Conservation (phyloP, 1,284 basidiomycete genomes). For the Naganishia albida region DNA sequence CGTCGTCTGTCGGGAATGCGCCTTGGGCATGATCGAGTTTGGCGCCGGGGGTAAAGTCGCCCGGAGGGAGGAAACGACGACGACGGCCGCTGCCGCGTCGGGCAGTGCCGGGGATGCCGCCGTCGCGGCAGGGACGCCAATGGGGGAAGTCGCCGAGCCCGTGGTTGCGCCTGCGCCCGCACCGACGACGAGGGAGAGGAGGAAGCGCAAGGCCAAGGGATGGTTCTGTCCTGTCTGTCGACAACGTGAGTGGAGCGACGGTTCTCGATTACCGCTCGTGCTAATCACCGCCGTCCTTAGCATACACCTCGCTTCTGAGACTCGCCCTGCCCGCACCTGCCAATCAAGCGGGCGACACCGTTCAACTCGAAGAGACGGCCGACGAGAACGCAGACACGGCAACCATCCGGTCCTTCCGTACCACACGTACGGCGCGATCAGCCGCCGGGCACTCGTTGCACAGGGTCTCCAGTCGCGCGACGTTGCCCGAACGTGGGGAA, state of each 20-base stretch:
- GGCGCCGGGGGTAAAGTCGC: conserved; percentile 81
- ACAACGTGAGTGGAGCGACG: conserved; percentile 64
- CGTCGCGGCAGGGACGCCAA: conserved; percentile 11
- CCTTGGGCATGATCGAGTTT: conserved; percentile 90
- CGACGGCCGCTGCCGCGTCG: conserved; percentile 32
- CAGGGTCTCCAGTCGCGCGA: conserved; percentile 44
- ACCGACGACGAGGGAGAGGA: conserved; percentile 57
- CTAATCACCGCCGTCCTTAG: conserved; percentile 52
- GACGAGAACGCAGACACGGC: conserved; percentile 22
- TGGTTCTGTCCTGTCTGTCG: conserved; percentile 93
- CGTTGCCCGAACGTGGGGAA: conserved; percentile 53
- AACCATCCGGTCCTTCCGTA: conserved; percentile 25
- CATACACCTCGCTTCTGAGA: conserved; percentile 80
- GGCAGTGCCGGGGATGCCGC: conserved; percentile 33
- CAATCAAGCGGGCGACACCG: conserved; percentile 37
- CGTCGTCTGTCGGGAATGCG: conserved; percentile 87
- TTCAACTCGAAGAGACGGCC: conserved; percentile 28
- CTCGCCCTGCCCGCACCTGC: conserved; percentile 71
- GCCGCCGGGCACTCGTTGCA: conserved; percentile 38
- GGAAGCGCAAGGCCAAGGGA: conserved; percentile 87
- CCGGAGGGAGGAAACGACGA: conserved; percentile 59
- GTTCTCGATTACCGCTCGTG: not conserved
- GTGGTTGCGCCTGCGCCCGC: conserved; percentile 42
- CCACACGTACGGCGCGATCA: conserved; percentile 31
- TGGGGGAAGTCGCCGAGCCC: conserved; percentile 33